A percentile compares a stretch with the other conserved stretches of the same genome.
Evolutionary conservation across 2,329 filamentous ascomycete genomes (phyloP).

Genomic region (Monilinia fructigena): DNA sequence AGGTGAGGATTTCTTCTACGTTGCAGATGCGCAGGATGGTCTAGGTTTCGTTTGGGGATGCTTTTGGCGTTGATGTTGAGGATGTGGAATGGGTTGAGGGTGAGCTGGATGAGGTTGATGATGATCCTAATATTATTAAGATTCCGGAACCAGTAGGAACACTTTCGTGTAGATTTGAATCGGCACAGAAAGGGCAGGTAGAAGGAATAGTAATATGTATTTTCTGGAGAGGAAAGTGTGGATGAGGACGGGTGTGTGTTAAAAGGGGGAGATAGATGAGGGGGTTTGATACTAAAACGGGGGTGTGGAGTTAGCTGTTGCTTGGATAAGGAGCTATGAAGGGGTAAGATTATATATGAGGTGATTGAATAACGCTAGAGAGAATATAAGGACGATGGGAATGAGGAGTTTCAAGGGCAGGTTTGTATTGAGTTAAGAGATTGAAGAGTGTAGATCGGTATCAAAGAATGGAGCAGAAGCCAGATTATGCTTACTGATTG

Average conservation of each 20-base stretch:
- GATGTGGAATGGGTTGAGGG: not conserved
- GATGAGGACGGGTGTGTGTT: not conserved
- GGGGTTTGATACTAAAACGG: not conserved
- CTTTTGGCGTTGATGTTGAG: not conserved
- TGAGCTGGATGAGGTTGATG: too few species aligned
- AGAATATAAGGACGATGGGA: too few species aligned
- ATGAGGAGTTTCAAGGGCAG: too few species aligned
- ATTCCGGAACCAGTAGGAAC: constrained; percentile 23
- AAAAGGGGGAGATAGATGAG: constrained; percentile 2
- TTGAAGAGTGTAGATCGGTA: too few species aligned
- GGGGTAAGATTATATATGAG: too few species aligned
- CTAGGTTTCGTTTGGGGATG: not conserved
- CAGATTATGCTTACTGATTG: too few species aligned
- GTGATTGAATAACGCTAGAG: too few species aligned
- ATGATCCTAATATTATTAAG: constrained; percentile 20
- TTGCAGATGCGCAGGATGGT: not conserved
- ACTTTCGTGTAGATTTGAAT: not conserved
- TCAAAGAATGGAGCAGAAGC: too few species aligned
- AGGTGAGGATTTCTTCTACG: not conserved
- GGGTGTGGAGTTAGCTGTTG: too few species aligned
- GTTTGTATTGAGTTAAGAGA: too few species aligned
- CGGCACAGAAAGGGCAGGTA: constrained; percentile 30
- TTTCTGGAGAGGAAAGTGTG: not conserved
- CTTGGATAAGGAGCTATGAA: too few species aligned
- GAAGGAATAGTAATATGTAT: constrained; percentile 20